A percentile compares a stretch with the other conserved stretches of the same genome.
phyloP scores from a whole-genome alignment of 805 yeast species.

The Saccharomycopsis capsularis region DNA sequence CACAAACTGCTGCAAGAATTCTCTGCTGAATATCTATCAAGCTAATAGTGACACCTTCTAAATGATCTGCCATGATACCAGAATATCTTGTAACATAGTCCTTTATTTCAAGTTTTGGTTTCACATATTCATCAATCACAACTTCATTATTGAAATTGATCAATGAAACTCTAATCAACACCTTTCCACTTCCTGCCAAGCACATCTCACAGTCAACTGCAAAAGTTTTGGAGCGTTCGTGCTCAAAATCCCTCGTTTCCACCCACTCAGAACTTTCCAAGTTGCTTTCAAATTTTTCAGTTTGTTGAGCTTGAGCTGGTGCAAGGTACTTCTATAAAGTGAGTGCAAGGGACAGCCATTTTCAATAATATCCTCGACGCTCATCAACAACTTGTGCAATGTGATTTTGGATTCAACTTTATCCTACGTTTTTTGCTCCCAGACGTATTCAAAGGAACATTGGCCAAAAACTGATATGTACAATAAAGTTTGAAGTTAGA shows the following conservation, averaged over 20 bases:
- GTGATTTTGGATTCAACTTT: constrained; percentile 30
- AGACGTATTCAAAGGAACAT: constrained; percentile 48
- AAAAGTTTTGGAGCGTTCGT: constrained; percentile 56
- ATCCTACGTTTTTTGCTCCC: constrained; percentile 42
- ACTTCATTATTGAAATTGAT: constrained; percentile 56
- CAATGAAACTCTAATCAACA: constrained; percentile 70
- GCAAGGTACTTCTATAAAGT: not conserved
- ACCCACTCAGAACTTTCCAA: constrained; percentile 36
- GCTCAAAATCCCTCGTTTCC: constrained; percentile 46
- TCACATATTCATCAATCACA: constrained; percentile 66
- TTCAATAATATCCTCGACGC: constrained; percentile 38
- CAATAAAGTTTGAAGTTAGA: constrained; percentile 48
- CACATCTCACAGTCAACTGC: constrained; percentile 97
- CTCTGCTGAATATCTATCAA: constrained; percentile 59
- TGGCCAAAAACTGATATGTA: constrained; percentile 47
- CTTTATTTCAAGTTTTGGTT: constrained; percentile 65
- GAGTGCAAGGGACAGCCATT: constrained; percentile 57
- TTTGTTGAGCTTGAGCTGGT: not conserved
- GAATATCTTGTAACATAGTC: constrained; percentile 82
- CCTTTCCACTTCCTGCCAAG: constrained; percentile 51
- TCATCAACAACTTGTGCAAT: constrained; percentile 48
- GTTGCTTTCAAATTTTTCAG: not conserved
- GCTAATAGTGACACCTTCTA: constrained; percentile 56
- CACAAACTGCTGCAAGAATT: constrained; percentile 40
- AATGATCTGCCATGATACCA: constrained; percentile 73